A percentile compares a stretch with the other conserved stretches of the same genome.
Evolutionary conservation across 108 stramenopile genomes (phyloP).

Genomic region (Nannochloropsis salina): DNA sequence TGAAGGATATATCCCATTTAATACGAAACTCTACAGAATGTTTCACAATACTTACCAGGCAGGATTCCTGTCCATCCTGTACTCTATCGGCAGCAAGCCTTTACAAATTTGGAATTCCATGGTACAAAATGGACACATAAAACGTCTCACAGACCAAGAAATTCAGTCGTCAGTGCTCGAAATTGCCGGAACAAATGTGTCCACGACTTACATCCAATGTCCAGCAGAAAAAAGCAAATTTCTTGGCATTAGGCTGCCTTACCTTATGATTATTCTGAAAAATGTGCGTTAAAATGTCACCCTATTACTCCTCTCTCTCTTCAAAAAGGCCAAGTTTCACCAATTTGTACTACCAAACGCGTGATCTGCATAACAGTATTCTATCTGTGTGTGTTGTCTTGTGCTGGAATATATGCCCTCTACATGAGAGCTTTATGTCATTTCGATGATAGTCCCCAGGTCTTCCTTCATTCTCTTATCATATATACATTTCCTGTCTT

Average conservation of each 20-base stretch:
- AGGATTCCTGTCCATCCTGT: slow-evolving; percentile 83
- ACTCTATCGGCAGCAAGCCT: slow-evolving; percentile 79
- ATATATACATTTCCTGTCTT: too few species aligned
- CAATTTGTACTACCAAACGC: too few species aligned
- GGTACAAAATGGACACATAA: slow-evolving; percentile 77
- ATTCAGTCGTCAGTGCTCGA: slow-evolving; percentile 84
- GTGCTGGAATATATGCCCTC: too few species aligned
- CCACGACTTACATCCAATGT: slow-evolving; percentile 79
- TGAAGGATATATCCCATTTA: too few species aligned
- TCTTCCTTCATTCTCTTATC: too few species aligned
- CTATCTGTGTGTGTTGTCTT: too few species aligned
- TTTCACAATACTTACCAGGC: slow-evolving; percentile 84
- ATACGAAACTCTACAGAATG: slow-evolving; percentile 50
- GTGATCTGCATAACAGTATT: too few species aligned
- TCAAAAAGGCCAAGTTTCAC: too few species aligned
- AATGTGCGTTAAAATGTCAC: slow-evolving; percentile 48
- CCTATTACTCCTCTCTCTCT: too few species aligned
- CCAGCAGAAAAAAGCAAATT: slow-evolving; percentile 74
- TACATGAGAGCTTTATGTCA: too few species aligned
- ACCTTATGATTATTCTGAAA: slow-evolving; percentile 87
- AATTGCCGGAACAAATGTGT: slow-evolving; percentile 84
- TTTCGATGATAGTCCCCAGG: too few species aligned
- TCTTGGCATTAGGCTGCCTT: slow-evolving; percentile 81
- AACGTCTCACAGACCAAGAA: slow-evolving; percentile 81
- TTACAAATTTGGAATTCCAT: slow-evolving; percentile 81